Evolutionary conservation across 257 asterid species (phyloP).

Genomic region (Nicotiana noctiflora): DNA sequence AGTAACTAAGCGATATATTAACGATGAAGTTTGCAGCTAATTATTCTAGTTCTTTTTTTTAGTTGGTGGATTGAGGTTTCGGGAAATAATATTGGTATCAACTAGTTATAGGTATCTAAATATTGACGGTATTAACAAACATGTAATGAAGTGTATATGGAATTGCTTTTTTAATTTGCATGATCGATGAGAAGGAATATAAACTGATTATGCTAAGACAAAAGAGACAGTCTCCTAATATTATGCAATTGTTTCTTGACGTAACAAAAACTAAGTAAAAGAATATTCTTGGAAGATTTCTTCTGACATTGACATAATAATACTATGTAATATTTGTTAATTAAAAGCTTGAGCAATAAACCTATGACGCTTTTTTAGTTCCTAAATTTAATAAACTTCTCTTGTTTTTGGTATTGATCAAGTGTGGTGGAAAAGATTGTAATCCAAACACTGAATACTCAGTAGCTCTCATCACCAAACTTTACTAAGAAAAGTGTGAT

Average conservation of each 20-base stretch:
- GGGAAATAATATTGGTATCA: too few relatives aligned
- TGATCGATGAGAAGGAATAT: background rate
- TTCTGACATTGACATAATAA: background rate
- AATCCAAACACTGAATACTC: background rate
- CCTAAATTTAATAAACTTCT: background rate
- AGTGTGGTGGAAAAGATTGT: background rate
- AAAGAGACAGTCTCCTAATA: background rate
- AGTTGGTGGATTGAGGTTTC: too few relatives aligned
- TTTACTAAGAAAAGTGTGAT: background rate
- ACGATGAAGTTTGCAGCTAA: too few relatives aligned
- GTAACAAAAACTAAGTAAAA: background rate
- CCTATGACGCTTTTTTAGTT: background rate
- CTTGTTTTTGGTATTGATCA: background rate
- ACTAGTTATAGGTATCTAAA: too few relatives aligned
- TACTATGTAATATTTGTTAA: background rate
- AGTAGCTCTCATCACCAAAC: background rate
- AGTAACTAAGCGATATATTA: too few relatives aligned
- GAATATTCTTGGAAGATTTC: background rate
- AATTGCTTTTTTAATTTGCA: background rate
- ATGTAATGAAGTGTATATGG: too few relatives aligned
- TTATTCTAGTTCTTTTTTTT: too few relatives aligned
- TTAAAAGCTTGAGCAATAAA: background rate
- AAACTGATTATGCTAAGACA: background rate
- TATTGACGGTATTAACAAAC: too few relatives aligned
- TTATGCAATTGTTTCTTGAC: background rate